phyloP scores from a whole-genome alignment of 2,329 filamentous ascomycete species.

The Helotiales sp. region DNA sequence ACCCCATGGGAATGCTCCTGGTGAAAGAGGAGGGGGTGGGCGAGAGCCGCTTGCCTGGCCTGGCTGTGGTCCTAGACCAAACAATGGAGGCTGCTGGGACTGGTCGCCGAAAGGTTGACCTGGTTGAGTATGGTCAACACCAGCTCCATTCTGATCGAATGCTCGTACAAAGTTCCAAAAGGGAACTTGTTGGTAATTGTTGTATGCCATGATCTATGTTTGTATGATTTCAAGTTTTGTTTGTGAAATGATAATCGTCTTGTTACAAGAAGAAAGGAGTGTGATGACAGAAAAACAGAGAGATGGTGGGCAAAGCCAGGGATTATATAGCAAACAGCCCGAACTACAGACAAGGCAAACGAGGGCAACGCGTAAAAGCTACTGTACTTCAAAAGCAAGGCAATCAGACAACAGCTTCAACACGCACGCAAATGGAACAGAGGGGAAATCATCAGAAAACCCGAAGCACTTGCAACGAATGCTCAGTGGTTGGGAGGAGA shows the following conservation, averaged over 20 bases:
- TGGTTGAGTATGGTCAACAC: slow-evolving; percentile 38
- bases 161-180: slow-evolving; percentile 41
- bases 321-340: slow-evolving; percentile 29
- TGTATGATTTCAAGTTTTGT: slow-evolving; percentile 21
- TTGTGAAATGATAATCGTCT: slow-evolving; percentile 24
- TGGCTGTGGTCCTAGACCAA: slow-evolving; percentile 18
- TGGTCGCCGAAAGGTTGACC: slow-evolving; percentile 9
- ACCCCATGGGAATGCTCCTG: slow-evolving; percentile 32
- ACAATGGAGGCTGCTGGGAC: too few species aligned
- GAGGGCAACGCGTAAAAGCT: slow-evolving; percentile 18
- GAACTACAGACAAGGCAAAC: slow-evolving; percentile 13
- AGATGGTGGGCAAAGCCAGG: slow-evolving; percentile 12
- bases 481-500: slow-evolving; percentile 17
- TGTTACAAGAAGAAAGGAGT: slow-evolving; percentile 24
- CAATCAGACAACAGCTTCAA: slow-evolving; percentile 27
- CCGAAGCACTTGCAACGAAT: neutral
- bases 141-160: slow-evolving; percentile 37
- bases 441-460: slow-evolving; percentile 27
- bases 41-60: slow-evolving; percentile 7
- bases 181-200: slow-evolving; percentile 38
- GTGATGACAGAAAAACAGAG: slow-evolving; percentile 20
- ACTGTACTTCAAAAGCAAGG: slow-evolving; percentile 11
- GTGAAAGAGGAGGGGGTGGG: slow-evolving; percentile 23
- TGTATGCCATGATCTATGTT: slow-evolving; percentile 40
- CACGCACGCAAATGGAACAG: slow-evolving; percentile 29